Conservation (phyloP, 306 rosid genomes). For the Sindora glabra region DNA sequence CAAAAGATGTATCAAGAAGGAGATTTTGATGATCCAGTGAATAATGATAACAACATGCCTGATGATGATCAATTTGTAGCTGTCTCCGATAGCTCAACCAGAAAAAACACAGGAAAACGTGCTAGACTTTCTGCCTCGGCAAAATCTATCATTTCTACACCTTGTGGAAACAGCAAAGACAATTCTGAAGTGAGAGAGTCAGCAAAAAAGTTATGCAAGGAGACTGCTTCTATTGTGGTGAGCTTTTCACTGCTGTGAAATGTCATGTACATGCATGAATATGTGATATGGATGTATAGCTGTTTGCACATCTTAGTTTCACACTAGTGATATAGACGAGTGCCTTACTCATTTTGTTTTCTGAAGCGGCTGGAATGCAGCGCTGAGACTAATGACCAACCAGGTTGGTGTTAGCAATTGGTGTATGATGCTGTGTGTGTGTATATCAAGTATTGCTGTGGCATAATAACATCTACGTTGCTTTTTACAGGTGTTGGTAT, state of each 20-base stretch:
- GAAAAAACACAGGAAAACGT: conserved; percentile 41
- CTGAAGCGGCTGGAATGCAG: conserved; percentile 37
- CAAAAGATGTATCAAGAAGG: conserved; percentile 34
- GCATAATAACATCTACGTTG: conserved; percentile 3
- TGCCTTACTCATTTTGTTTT: conserved; percentile 21
- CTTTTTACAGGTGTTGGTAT: conserved; percentile 36
- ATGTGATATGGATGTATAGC: neutral
- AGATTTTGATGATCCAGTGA: conserved; percentile 23
- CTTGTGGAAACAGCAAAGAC: conserved; percentile 25
- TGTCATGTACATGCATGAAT: neutral
- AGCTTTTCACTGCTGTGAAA: conserved; percentile 3
- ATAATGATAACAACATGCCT: conserved; percentile 6
- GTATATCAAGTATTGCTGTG: conserved; percentile 9
- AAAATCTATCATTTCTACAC: conserved; percentile 15
- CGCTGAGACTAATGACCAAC: conserved; percentile 24
- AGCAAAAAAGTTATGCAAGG: conserved; percentile 22
- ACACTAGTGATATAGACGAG: conserved; percentile 4
- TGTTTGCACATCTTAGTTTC: neutral
- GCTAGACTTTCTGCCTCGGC: conserved; percentile 27
- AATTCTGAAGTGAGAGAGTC: conserved; percentile 25
- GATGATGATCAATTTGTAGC: conserved; percentile 15
- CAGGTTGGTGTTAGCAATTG: conserved; percentile 52
- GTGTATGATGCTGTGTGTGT: neutral
- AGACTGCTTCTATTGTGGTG: conserved; percentile 25
- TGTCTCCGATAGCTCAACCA: conserved; percentile 24